Conservation (phyloP, 805 yeast genomes). For the Candida xiaguanensis region DNA sequence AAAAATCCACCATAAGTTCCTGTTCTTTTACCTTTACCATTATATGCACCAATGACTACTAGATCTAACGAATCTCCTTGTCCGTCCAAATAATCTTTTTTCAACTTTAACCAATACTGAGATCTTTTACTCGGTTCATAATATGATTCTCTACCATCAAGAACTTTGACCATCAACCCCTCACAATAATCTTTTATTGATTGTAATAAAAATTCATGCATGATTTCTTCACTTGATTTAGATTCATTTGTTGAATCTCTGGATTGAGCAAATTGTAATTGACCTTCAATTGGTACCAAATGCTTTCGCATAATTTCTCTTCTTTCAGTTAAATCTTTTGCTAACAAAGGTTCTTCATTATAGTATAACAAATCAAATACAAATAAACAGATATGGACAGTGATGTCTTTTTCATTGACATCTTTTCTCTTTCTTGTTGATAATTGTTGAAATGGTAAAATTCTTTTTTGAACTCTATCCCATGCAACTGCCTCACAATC, state of each 20-base stretch:
- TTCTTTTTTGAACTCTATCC: constrained; percentile 75
- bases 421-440: constrained; percentile 94
- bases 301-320: constrained; percentile 55
- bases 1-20: constrained; percentile 94
- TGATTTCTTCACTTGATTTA: constrained; percentile 52
- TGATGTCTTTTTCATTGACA: constrained; percentile 81
- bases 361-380: constrained; percentile 82
- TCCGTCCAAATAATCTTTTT: constrained; percentile 92
- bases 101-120: constrained; percentile 91
- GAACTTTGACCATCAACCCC: constrained; percentile 91
- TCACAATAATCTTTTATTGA: constrained; percentile 89
- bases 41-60: constrained; percentile 91
- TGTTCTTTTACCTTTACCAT: constrained; percentile 92
- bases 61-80: constrained; percentile 94
- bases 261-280: constrained; percentile 74
- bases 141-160: constrained; percentile 73
- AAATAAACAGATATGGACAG: constrained; percentile 87
- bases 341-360: constrained; percentile 69
- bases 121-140: constrained; percentile 96
- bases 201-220: constrained; percentile 81
- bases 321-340: constrained; percentile 65
- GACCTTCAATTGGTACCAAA: constrained; percentile 64
- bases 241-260: constrained; percentile 73
- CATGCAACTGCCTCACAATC: constrained; percentile 99
- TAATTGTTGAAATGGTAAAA: constrained; percentile 88